phyloP scores from a whole-genome alignment of 2,329 filamentous ascomycete species.

The Epichloe gansuensis region DNA sequence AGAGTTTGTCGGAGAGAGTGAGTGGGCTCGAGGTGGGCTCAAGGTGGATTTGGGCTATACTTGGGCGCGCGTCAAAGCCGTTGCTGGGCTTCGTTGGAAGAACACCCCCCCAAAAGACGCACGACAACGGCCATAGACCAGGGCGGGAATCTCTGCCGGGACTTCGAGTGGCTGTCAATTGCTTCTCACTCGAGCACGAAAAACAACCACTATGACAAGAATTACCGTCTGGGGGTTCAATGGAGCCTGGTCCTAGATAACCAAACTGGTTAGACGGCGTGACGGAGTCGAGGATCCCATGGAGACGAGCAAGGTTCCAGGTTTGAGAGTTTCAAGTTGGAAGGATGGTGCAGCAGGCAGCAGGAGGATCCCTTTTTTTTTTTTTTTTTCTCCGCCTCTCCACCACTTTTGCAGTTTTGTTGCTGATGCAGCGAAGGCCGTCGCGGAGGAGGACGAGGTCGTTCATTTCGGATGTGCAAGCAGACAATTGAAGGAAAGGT shows the following conservation, averaged over 20 bases:
- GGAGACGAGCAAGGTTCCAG: slow-evolving; percentile 7
- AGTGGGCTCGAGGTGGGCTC: slow-evolving; percentile 3
- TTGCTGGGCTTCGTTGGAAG: not conserved
- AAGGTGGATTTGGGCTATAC: slow-evolving; percentile 4
- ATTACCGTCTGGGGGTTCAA: slow-evolving; percentile 2
- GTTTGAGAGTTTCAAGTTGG: slow-evolving; percentile 5
- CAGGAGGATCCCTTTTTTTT: not conserved
- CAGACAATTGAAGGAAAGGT: not conserved
- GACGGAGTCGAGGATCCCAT: slow-evolving; percentile 5
- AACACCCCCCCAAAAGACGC: not conserved
- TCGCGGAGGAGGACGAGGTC: not conserved
- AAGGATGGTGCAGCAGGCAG: slow-evolving; percentile 4
- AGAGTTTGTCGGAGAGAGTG: not conserved
- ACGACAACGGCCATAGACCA: not conserved
- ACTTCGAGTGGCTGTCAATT: not conserved
- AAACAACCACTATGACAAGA: not conserved
- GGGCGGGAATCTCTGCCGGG: not conserved
- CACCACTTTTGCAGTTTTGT: not conserved
- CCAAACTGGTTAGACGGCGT: slow-evolving; percentile 3
- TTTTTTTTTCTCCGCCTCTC: not conserved
- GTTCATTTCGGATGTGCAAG: not conserved
- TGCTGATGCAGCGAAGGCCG: not conserved
- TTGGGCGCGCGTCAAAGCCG: slow-evolving; percentile 3
- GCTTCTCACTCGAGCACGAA: not conserved
- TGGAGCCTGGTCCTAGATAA: slow-evolving; percentile 1